Percentiles rank a stretch among this genome's conserved stretches.
phyloP scores from a whole-genome alignment of 108 stramenopile species.

The Nitzschia palea region DNA sequence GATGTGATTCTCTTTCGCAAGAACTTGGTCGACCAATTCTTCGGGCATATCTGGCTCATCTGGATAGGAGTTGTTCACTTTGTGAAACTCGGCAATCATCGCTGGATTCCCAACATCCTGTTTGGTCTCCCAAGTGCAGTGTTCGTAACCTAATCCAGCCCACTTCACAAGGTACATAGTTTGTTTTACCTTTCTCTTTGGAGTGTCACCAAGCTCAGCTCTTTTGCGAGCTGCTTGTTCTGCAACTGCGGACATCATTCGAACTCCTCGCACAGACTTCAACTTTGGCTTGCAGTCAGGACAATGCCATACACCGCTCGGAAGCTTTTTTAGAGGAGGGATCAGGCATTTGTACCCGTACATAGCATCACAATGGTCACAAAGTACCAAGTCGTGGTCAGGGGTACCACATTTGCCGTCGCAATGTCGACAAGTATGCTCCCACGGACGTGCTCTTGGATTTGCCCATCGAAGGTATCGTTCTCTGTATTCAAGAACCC shows the following conservation, averaged over 20 bases:
- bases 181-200: constrained; percentile 73
- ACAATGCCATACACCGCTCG: constrained; percentile 86
- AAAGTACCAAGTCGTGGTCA: constrained; percentile 70
- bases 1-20: constrained; percentile 53
- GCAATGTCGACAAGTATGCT: constrained; percentile 68
- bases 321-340: constrained; percentile 71
- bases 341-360: constrained; percentile 72
- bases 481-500: constrained; percentile 86
- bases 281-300: constrained; percentile 79
- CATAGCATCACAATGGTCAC: constrained; percentile 91
- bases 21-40: constrained; percentile 47
- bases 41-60: constrained; percentile 70
- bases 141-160: constrained; percentile 92
- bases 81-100: constrained; percentile 71
- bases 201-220: constrained; percentile 81
- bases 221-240: constrained; percentile 76
- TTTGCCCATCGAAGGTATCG: constrained; percentile 83
- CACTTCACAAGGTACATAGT: constrained; percentile 96
- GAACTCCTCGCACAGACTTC: constrained; percentile 50
- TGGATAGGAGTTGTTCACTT: constrained; percentile 65
- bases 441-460: constrained; percentile 88
- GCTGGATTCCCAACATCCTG: constrained; percentile 80
- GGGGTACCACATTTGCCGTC: constrained; percentile 73
- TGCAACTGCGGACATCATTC: constrained; percentile 76
- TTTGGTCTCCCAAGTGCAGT: constrained; percentile 95